Evolutionary conservation across 2,329 filamentous ascomycete genomes (phyloP).

Genomic region (Daldinia sp.): DNA sequence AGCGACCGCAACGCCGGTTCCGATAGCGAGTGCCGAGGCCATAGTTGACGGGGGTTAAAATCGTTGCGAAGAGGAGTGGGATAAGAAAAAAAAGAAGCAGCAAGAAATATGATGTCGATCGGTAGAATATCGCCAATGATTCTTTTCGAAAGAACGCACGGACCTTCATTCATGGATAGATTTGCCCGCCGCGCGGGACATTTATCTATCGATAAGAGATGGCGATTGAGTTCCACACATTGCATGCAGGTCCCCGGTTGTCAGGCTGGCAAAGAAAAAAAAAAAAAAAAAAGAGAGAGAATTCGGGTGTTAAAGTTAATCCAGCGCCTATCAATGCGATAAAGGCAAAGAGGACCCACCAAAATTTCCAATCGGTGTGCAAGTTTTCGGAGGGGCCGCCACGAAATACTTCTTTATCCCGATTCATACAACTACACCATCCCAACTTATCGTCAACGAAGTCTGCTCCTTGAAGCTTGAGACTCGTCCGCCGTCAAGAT

Average conservation of each 20-base stretch:
- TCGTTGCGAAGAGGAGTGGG: constrained; percentile 6
- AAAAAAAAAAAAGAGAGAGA: too few species aligned
- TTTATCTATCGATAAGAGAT: constrained; percentile 3
- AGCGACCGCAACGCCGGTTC: constrained; percentile 63
- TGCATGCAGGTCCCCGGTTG: too few species aligned
- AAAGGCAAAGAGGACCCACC: constrained; percentile 18
- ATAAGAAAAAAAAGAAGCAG: neutral
- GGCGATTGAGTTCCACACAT: too few species aligned
- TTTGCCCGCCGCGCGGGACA: neutral
- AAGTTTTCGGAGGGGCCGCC: constrained; percentile 43
- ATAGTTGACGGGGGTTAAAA: constrained; percentile 56
- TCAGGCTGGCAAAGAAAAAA: neutral
- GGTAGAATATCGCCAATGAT: constrained; percentile 22
- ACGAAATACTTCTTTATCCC: constrained; percentile 23
- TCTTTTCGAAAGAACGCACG: constrained; percentile 34
- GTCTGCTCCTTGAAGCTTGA: constrained; percentile 19
- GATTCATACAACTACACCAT: constrained; percentile 9
- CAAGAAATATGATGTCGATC: constrained; percentile 26
- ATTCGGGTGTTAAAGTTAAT: constrained; percentile 1
- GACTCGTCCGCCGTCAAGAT: constrained; percentile 43
- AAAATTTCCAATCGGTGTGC: constrained; percentile 32
- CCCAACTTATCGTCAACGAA: constrained; percentile 10
- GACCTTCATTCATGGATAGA: constrained; percentile 6
- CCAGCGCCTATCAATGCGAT: neutral
- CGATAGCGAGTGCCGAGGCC: constrained; percentile 66